Evolutionary conservation across 345 rosid genomes (phyloP).

Genomic region (Eucalyptus lansdowneana): DNA sequence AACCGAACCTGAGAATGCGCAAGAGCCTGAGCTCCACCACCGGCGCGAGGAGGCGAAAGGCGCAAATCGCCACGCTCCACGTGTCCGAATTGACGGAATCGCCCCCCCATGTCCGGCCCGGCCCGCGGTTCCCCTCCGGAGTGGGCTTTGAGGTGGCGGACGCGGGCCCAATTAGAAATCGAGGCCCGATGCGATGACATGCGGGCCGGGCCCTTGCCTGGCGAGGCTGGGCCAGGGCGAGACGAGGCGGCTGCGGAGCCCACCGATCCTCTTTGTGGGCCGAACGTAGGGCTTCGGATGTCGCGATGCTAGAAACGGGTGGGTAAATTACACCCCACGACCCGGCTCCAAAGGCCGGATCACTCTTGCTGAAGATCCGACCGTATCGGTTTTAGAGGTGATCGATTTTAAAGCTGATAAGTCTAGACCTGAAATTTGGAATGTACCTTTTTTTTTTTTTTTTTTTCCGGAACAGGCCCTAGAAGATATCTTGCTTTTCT

Average conservation of each 20-base stretch:
- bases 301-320: not conserved
- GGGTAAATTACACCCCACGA: not conserved
- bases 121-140: not conserved
- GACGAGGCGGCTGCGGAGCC: not conserved
- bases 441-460: rapidly evolving
- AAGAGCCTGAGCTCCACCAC: not conserved
- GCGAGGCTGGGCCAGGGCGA: not conserved
- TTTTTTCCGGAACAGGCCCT: rapidly evolving
- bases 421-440: not conserved
- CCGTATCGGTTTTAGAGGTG: not conserved
- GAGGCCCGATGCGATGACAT: not conserved
- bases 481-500: not conserved
- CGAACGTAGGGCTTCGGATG: not conserved
- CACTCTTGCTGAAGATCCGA: not conserved
- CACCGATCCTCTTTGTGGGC: not conserved
- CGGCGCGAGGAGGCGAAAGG: not conserved
- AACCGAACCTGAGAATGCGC: not conserved
- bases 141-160: not conserved
- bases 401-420: rapidly evolving
- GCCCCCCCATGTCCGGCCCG: not conserved
- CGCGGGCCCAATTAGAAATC: not conserved
- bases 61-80: not conserved
- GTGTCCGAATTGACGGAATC: not conserved
- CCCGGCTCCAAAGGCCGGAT: not conserved
- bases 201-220: not conserved